Conservation (phyloP, 495 filamentous ascomycete genomes). For the Penicillium paxilli region DNA sequence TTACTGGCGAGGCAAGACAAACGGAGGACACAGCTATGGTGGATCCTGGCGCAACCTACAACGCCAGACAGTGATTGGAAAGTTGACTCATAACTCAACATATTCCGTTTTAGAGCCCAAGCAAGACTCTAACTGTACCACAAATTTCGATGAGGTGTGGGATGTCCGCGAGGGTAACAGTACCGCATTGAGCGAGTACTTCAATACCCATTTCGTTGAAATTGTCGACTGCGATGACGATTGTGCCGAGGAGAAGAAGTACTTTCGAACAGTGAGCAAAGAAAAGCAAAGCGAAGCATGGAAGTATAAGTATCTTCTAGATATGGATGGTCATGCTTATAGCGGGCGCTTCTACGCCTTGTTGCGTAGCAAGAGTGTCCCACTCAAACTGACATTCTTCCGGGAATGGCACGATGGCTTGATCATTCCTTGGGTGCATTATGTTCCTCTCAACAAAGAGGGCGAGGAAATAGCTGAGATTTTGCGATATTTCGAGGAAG, state of each 20-base stretch:
- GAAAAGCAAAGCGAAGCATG: constrained; percentile 10
- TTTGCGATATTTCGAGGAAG: constrained; percentile 38
- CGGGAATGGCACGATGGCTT: constrained; percentile 59
- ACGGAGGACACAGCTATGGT: constrained; percentile 28
- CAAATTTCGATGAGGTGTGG: constrained; percentile 1
- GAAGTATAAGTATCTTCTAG: constrained; percentile 34
- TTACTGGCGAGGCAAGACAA: constrained; percentile 49
- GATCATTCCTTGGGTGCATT: constrained; percentile 58
- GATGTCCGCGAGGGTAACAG: neutral
- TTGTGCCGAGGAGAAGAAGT: constrained; percentile 7
- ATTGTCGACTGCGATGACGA: constrained; percentile 16
- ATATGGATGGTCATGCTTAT: constrained; percentile 57
- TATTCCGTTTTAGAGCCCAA: neutral
- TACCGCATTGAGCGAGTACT: constrained; percentile 1
- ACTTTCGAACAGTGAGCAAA: constrained; percentile 2
- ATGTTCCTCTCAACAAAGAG: constrained; percentile 46
- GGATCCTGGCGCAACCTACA: constrained; percentile 11
- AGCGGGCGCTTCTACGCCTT: constrained; percentile 52
- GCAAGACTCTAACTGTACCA: neutral
- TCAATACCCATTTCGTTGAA: constrained; percentile 10
- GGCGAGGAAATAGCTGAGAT: constrained; percentile 48
- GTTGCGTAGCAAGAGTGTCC: constrained; percentile 37
- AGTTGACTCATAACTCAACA: constrained; percentile 10
- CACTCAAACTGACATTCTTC: constrained; percentile 50
- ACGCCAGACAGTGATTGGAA: constrained; percentile 15